Conservation (phyloP, 2,329 filamentous ascomycete genomes). For the Hortaea sp. region DNA sequence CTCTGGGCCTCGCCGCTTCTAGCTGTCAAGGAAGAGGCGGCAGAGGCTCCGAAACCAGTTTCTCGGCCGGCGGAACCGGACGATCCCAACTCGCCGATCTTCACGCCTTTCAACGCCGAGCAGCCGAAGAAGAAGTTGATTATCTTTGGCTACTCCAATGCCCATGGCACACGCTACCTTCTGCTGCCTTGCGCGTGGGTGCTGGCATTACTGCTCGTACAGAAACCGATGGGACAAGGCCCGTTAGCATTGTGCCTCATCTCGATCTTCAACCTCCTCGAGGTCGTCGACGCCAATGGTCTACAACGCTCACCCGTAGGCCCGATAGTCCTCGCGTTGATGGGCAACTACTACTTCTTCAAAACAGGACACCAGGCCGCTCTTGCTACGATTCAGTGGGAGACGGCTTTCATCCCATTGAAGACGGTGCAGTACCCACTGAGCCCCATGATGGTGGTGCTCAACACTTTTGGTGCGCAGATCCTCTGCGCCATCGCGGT, state of each 20-base stretch:
- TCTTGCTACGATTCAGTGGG: slow-evolving; percentile 86
- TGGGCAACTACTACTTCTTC: slow-evolving; percentile 93
- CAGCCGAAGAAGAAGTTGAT: slow-evolving; percentile 36
- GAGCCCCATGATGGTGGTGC: slow-evolving; percentile 67
- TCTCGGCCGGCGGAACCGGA: slow-evolving; percentile 20
- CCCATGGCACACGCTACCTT: slow-evolving; percentile 84
- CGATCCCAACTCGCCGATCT: slow-evolving; percentile 24
- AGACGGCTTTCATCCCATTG: slow-evolving; percentile 83
- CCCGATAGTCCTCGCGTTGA: slow-evolving; percentile 71
- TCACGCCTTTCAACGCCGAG: slow-evolving; percentile 26
- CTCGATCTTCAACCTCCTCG: slow-evolving; percentile 71
- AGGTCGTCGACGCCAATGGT: slow-evolving; percentile 53
- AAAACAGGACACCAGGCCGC: slow-evolving; percentile 94
- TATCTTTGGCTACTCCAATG: slow-evolving; percentile 81
- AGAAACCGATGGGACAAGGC: slow-evolving; percentile 90
- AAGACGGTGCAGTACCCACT: slow-evolving; percentile 78
- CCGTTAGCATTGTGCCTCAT: slow-evolving; percentile 73
- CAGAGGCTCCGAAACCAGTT: slow-evolving; percentile 5
- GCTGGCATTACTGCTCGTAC: slow-evolving; percentile 65
- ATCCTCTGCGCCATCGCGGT: slow-evolving; percentile 72
- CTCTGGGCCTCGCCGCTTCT: slow-evolving; percentile 78
- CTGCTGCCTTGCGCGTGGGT: slow-evolving; percentile 72
- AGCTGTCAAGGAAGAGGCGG: slow-evolving; percentile 47
- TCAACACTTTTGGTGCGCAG: slow-evolving; percentile 86
- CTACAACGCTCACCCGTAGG: slow-evolving; percentile 63